Base-by-base conservation (phyloP, 192 early-diverging fungal species). In the Coemansia brasiliensis region DNA sequence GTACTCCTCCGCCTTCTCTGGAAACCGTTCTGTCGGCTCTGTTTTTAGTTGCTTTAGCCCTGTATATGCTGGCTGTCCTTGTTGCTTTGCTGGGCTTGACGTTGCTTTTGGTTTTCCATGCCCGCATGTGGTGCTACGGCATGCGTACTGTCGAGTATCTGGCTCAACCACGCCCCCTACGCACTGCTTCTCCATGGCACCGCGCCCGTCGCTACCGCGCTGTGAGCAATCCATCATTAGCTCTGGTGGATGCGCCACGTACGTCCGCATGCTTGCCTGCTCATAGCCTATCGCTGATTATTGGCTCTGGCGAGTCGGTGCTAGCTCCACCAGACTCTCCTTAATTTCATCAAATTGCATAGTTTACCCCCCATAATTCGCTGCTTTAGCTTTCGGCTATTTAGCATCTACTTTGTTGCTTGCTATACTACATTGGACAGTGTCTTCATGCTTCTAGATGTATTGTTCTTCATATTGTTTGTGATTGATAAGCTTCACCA, bases 81-180 rank as follows among this genome's bases (percentile, higher is more conserved):
- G 49, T n/a, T 2, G 64, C 59, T 0, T 43, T 72, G 10, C 27
- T 64, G 17, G 78, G 65, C n/a, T 39, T 74, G 21, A 17, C 55
- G 1, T 44, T 68, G 43, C 61, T 80, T 15, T 58, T 80, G 27
- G 65, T 38, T 13, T 71, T 74, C 54, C 78, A 80, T 39, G 35
- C 63, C 13, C 67, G 59, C 50, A 44, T 74, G 25, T 60, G 72
- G 60, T 67, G 65, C 51, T 40, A 44, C 26, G 55, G 58, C 53
- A 64, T 71, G 65, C 61, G 57, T 45, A 71, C 78, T 5, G 58
- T 63, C 3, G 67, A 74, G 13, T 74, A 68, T 25, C 63, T 68
- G 29, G 52, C 55, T 12, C 53, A 61, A 20, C 55, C 61, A 24
- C 57, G 38, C 26, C 43, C 60, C 58, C 66, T 35, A 18, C 24